Evolutionary conservation across 2,329 filamentous ascomycete genomes (phyloP), one percentile per base, ranked within the genome.

Genomic region (Colletotrichum cuscutae): DNA sequence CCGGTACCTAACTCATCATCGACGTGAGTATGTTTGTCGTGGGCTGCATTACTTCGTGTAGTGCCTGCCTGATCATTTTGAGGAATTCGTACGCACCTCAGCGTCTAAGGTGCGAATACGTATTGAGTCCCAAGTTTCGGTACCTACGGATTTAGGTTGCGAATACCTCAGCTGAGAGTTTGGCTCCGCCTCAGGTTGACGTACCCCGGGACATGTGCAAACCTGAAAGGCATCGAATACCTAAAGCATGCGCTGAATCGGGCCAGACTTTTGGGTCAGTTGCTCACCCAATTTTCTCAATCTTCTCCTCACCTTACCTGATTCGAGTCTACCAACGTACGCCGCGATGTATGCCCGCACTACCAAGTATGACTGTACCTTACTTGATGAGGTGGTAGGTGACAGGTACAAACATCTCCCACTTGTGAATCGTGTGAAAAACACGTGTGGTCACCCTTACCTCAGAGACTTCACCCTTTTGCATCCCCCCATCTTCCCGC

Each of bases 141-240:
- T 42, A 42, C 37, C 37, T 42, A 42, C 15, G 32, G 32, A 35
- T 35, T 35, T 24, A 56, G 53, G 46, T 56, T 53, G 61, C 49
- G 46, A 13, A 19, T 61, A 52, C 42, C 59, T 62, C 37, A 61
- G 57, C 37, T 61, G 32, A 72, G 53, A 72, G 69, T 69, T 72
- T 60, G 54, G 60, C 70, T 26, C 70, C 65, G 69, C 69, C 65
- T 22, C 57, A 22, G 19, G 26, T 58, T 32, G 52, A 63, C 58
- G 69, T 72, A 53, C 57, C 56, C 13, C 1, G 63, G 32, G 37
- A 65, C 62, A 35, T 30, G 42, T 63, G 24, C 26, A 57, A 26
- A 12, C 57, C 61, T 42, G 32, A 37, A 42, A 64, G 49, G 26
- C 26, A 46, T 12, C 32, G 12, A 11, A 35, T 12, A 35, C 32